Evolutionary conservation across 1,284 basidiomycete genomes (phyloP).

Genomic region (Dichomitus squalens): DNA sequence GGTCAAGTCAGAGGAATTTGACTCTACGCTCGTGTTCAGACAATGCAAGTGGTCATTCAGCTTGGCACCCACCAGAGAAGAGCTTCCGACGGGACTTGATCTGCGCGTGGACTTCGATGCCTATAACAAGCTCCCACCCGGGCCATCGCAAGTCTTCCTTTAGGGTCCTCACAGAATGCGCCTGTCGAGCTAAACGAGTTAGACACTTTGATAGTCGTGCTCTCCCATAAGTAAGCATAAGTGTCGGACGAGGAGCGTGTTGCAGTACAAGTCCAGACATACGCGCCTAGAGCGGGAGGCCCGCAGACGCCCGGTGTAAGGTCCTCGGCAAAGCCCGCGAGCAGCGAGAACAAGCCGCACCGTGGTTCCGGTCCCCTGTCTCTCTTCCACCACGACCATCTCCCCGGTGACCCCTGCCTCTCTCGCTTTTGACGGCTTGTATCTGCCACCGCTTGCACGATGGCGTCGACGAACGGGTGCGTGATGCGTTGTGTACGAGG

Average conservation of each 20-base stretch:
- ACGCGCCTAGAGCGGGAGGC: neutral
- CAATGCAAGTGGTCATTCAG: neutral
- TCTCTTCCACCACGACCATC: slow-evolving; percentile 21
- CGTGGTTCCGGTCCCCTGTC: slow-evolving; percentile 17
- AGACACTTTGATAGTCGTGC: slow-evolving; percentile 15
- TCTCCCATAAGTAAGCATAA: slow-evolving; percentile 29
- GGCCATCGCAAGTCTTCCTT: slow-evolving; percentile 47
- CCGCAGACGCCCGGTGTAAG: slow-evolving; percentile 5
- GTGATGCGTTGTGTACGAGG: neutral
- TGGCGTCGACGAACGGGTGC: slow-evolving; percentile 25
- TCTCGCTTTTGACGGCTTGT: neutral
- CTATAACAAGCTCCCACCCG: slow-evolving; percentile 87
- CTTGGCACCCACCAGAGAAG: slow-evolving; percentile 73
- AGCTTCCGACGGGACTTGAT: slow-evolving; percentile 87
- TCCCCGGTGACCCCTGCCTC: neutral
- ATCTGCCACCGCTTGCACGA: neutral
- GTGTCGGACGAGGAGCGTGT: slow-evolving; percentile 8
- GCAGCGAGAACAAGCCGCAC: slow-evolving; percentile 12
- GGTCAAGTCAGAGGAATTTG: slow-evolving; percentile 51
- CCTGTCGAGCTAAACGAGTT: slow-evolving; percentile 6
- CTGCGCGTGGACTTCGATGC: slow-evolving; percentile 96
- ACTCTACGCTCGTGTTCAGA: slow-evolving; percentile 16
- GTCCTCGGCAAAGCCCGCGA: slow-evolving; percentile 18
- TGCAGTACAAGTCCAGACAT: neutral
- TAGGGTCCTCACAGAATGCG: slow-evolving; percentile 22